Conservation (phyloP, 2,329 filamentous ascomycete species). For the Colletotrichum falcatum region DNA sequence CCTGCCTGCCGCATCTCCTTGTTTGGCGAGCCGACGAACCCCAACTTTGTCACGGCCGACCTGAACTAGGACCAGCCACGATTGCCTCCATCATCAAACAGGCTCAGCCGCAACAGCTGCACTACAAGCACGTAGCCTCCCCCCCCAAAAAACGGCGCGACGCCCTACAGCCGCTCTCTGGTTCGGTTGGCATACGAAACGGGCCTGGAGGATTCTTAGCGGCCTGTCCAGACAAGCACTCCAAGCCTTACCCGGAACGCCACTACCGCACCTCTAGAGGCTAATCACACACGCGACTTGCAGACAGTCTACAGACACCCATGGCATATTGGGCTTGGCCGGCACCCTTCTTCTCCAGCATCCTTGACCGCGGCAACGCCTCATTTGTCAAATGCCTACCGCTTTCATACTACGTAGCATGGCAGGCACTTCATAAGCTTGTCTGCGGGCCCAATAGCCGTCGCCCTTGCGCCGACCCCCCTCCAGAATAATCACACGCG, state of each 20-base stretch:
- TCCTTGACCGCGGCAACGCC: conserved; percentile 6
- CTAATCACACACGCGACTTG: not conserved
- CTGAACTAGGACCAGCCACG: not conserved
- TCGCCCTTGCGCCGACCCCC: not conserved
- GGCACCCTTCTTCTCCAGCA: not conserved
- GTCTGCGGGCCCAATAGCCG: conserved; percentile 9
- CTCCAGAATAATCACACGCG: not conserved
- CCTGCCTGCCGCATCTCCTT: not conserved
- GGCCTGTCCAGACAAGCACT: conserved; percentile 1
- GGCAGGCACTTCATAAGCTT: conserved; percentile 1
- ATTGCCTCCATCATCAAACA: not conserved
- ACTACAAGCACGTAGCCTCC: no score
- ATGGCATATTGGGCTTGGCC: conserved; percentile 12
- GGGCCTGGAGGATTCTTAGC: not conserved
- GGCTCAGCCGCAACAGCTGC: not conserved
- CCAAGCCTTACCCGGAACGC: conserved; percentile 20
- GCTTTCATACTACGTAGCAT: not conserved
- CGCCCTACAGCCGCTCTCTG: not conserved
- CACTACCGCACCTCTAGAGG: conserved; percentile 13
- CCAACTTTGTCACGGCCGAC: not conserved
- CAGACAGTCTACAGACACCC: not conserved
- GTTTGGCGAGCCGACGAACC: not conserved
- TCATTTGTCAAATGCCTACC: conserved; percentile 23
- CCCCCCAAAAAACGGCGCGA: no score
- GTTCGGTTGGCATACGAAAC: not conserved